Percentiles rank a stretch among this genome's conserved stretches.
phyloP scores from a whole-genome alignment of 1,284 basidiomycete species.

The Sporisorium graminicola region DNA sequence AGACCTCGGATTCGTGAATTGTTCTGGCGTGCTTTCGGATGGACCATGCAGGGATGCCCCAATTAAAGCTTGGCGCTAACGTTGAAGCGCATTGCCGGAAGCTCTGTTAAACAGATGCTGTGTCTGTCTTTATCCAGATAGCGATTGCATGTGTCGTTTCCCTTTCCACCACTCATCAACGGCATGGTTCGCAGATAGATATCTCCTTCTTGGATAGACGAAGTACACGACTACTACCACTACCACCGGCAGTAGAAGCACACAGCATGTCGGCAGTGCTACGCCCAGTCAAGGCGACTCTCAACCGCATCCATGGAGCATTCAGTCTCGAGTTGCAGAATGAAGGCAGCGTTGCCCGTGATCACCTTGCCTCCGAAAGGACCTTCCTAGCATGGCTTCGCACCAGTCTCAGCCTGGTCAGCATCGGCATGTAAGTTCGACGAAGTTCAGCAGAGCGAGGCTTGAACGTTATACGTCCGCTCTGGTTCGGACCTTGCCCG shows the following conservation, averaged over 20 bases:
- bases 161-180: neutral
- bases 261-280: slow-evolving; percentile 34
- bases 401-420: slow-evolving; percentile 66
- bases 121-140: neutral
- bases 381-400: slow-evolving; percentile 70
- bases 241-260: neutral
- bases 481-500: too few species aligned
- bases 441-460: neutral
- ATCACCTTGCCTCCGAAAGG: slow-evolving; percentile 69
- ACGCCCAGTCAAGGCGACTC: slow-evolving; percentile 19
- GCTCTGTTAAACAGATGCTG: neutral
- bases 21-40: neutral
- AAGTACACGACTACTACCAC: neutral
- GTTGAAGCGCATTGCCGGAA: neutral
- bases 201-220: neutral
- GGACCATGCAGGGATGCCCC: neutral
- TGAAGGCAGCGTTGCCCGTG: slow-evolving; percentile 69
- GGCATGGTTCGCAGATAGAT: neutral
- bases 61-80: slow-evolving; percentile 6
- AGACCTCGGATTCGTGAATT: neutral
- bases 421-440: slow-evolving; percentile 61
- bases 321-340: slow-evolving; percentile 58
- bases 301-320: slow-evolving; percentile 21
- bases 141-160: neutral
- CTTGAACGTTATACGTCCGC: neutral